Evolutionary conservation across 2,329 filamentous ascomycete species (phyloP).

Genomic region (Cyphellophora attinorum): DNA sequence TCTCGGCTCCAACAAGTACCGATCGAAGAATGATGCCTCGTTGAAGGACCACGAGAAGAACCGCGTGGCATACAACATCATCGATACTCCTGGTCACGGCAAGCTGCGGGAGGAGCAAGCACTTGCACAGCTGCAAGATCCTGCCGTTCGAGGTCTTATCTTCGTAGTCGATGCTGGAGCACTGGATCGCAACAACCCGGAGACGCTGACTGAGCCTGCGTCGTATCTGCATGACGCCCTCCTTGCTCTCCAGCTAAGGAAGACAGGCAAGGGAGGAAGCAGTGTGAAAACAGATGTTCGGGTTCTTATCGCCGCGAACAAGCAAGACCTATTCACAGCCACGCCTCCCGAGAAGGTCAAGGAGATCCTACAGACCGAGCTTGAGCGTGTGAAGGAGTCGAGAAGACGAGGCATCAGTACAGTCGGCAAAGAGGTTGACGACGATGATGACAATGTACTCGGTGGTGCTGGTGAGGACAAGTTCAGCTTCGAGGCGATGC

Average conservation of each 20-base stretch:
- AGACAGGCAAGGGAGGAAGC: conserved; percentile 22
- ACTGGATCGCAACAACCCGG: conserved; percentile 34
- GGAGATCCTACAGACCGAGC: conserved; percentile 66
- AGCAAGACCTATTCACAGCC: conserved; percentile 90
- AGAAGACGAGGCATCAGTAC: conserved; percentile 63
- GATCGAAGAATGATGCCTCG: conserved; percentile 56
- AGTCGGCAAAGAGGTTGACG: conserved; percentile 28
- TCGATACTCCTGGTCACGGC: conserved; percentile 87
- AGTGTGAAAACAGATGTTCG: conserved; percentile 51
- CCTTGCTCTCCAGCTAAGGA: conserved; percentile 68
- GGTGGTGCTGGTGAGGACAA: conserved; percentile 68
- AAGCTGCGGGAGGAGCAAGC: conserved; percentile 72
- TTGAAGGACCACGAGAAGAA: conserved; percentile 43
- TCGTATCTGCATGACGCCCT: conserved; percentile 83
- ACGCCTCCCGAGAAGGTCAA: conserved; percentile 69
- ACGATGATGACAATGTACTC: conserved; percentile 71
- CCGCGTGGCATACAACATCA: conserved; percentile 28
- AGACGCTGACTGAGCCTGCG: conserved; percentile 58
- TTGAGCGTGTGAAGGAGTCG: conserved; percentile 66
- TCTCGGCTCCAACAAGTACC: conserved; percentile 52
- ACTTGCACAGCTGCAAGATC: conserved; percentile 34
- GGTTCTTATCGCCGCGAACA: conserved; percentile 83
- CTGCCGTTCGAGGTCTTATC: conserved; percentile 58
- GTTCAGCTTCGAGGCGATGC: conserved; percentile 76
- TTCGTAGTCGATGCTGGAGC: conserved; percentile 82